Evolutionary conservation across 306 rosid genomes (phyloP), one percentile per base, ranked within the genome.

Genomic region (Notholithocarpus densiflorus): DNA sequence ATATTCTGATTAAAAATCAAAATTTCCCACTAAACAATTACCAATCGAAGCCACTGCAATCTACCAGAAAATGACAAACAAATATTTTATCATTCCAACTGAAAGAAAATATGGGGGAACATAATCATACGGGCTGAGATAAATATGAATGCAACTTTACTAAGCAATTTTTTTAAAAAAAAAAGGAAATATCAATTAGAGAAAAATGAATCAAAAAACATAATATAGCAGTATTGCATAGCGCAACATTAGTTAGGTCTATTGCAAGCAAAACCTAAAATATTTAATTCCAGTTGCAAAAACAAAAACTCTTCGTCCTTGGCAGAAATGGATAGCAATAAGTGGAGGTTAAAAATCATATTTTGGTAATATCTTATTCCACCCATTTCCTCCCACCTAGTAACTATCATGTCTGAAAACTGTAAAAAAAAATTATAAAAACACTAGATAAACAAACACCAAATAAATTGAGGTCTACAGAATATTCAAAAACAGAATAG

Each of bases 381-480:
- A 61, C 74, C 74, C 68, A n/a, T 52, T 70, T 75, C 69, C 78
- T 21, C 71, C 64, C 73, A 56, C 76, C 79, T 15, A 76, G 27
- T 72, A 71, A 52, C 79, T 76, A 59, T 72, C 80, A 76, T 29
- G 64, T 84, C 81, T 51, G 73, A 51, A 74, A 86, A 76, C 74
- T 54, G 80, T 71, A 74, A 77, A 40, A 40, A 40, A 37, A 18
- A 76, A 61, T 10, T 77, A 27, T 61, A 84, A 26, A 68, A 83
- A 54, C 79, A 73, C 76, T 74, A 73, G 77, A 70, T 77, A 77
- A 74, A 34, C 61, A 15, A 11, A 74, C 43, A 31, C 76, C 68
- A 56, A 79, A 75, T 71, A 83, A 62, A 40, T 40, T 40, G 75
- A 75, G 64, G 77, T 77, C 88, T 85, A 72, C 48, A 13, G 3